These are phyloP conservation scores for Pyrus betulifolia DNA, from an alignment of 306 rosid genomes.

Conservation along the genomic window DNA sequence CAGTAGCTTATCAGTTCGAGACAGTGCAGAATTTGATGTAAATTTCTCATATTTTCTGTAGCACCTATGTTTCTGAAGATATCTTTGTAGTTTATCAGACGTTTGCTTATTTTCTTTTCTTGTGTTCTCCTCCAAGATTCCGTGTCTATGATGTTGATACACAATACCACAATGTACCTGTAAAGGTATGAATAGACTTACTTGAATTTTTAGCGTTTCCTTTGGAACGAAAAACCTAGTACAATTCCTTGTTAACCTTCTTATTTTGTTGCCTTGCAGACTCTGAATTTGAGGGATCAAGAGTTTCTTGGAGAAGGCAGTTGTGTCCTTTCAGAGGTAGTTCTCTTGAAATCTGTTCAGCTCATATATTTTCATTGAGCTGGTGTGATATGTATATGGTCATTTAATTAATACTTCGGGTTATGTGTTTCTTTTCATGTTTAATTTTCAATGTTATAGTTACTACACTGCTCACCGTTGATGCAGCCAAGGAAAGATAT, in stretches of 20 bases:
- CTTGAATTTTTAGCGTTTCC: background rate
- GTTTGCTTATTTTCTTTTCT: background rate
- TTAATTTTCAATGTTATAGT: no score
- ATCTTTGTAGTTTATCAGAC: background rate
- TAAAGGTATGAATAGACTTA: conserved; percentile 47
- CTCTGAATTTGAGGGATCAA: conserved; percentile 58
- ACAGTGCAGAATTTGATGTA: conserved; percentile 65
- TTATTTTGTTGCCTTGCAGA: conserved; percentile 31
- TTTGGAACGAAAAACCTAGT: background rate
- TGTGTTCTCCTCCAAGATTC: conserved; percentile 41
- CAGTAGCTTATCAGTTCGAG: conserved; percentile 73
- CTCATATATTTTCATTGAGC: background rate
- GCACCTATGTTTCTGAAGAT: conserved; percentile 1
- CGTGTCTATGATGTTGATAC: conserved; percentile 78
- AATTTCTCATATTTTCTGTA: conserved; percentile 17
- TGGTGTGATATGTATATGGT: background rate
- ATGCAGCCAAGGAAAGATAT: no score
- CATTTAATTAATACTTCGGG: background rate
- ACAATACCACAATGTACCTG: conserved; percentile 42
- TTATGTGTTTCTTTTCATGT: no score
- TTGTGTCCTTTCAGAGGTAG: conserved; percentile 77
- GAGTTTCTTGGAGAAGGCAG: conserved; percentile 75
- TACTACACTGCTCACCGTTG: no score
- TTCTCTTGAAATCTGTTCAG: background rate
- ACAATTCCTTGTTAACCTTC: background rate